Evolutionary conservation across 2,329 filamentous ascomycete genomes (phyloP).

Genomic region (Paraphaeosphaeria sporulosa): DNA sequence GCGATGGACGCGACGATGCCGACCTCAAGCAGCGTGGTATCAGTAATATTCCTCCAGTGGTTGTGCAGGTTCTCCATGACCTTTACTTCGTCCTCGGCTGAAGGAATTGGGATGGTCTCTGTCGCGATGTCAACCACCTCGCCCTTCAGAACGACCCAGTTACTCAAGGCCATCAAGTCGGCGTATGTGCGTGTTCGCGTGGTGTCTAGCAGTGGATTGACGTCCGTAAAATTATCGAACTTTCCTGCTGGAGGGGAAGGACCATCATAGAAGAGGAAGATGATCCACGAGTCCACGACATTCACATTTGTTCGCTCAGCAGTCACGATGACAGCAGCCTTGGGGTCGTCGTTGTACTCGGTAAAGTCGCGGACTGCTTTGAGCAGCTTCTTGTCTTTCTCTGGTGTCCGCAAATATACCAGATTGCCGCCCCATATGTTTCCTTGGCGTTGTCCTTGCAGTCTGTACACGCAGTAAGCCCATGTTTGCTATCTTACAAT

Average conservation of each 20-base stretch:
- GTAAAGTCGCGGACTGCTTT: slow-evolving; percentile 63
- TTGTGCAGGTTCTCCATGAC: slow-evolving; percentile 40
- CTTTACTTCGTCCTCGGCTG: slow-evolving; percentile 26
- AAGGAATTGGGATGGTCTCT: slow-evolving; percentile 42
- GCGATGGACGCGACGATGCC: slow-evolving; percentile 45
- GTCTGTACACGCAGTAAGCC: not conserved
- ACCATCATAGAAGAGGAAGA: slow-evolving; percentile 43
- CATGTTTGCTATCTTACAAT: not conserved
- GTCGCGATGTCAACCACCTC: slow-evolving; percentile 45
- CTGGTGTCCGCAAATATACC: slow-evolving; percentile 49
- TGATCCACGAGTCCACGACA: slow-evolving; percentile 40
- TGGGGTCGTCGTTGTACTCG: slow-evolving; percentile 57
- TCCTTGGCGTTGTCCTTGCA: slow-evolving; percentile 33
- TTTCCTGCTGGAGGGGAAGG: slow-evolving; percentile 57
- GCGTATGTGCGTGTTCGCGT: slow-evolving; percentile 58
- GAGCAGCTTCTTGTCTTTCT: slow-evolving; percentile 52
- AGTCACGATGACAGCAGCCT: slow-evolving; percentile 43
- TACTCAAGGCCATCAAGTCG: slow-evolving; percentile 57
- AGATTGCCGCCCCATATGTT: slow-evolving; percentile 58
- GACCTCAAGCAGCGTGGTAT: slow-evolving; percentile 32
- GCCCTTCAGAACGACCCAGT: slow-evolving; percentile 48
- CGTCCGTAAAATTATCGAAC: slow-evolving; percentile 64
- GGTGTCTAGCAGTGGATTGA: slow-evolving; percentile 54
- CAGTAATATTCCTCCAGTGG: slow-evolving; percentile 40
- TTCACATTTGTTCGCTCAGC: slow-evolving; percentile 38